Base-by-base conservation (phyloP, 1,284 basidiomycete species). In the Trichosporon asahii region DNA sequence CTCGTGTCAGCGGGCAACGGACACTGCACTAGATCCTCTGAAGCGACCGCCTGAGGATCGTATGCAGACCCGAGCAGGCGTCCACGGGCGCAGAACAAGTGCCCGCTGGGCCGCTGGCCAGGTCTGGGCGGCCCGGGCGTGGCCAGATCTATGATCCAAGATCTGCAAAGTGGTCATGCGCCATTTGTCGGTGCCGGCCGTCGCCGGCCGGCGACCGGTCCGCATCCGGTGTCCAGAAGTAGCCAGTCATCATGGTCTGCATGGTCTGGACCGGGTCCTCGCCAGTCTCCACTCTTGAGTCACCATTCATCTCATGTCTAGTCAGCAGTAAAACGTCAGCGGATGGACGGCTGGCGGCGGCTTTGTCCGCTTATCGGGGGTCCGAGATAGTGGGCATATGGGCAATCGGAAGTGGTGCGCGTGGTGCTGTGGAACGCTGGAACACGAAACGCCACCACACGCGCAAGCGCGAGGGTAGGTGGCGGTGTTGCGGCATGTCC, bases 391-490 rank as follows among this genome's bases (percentile, higher is more conserved):
- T 44, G 40, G 40, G 40, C 15, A 44, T 5, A 5, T n/a, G 15
- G 40, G 40, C 3, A 3, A n/a, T n/a, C n/a, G 40, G 40, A 18
- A 9, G 35, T 37, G 35, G 35, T 11, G 3, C 11, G 35, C 35
- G 14, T 37, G 35, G 35, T 37, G 11, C 35, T 14, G 49, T 53
- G 49, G 49, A 53, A 53, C 49, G 49, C 49, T 53, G 49, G 49
- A 53, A 53, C 49, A 53, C 49, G 49, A 53, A 53, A 53, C 49
- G 49, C 49, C 49, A 53, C 49, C 21, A 53, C n/a, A n/a, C 18
- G 18, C 31, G 31, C 31, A 18, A n/a, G 18, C n/a, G 18, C 6
- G 6, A 18, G 7, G 21, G 49, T 21, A 53, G 49, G 49, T 53
- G 49, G 49, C 49, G 49, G 49, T 53, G 49, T 53, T 53, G 49